Conservation (phyloP, 148 eudicot genomes). For the Nepenthes mirabilis region DNA sequence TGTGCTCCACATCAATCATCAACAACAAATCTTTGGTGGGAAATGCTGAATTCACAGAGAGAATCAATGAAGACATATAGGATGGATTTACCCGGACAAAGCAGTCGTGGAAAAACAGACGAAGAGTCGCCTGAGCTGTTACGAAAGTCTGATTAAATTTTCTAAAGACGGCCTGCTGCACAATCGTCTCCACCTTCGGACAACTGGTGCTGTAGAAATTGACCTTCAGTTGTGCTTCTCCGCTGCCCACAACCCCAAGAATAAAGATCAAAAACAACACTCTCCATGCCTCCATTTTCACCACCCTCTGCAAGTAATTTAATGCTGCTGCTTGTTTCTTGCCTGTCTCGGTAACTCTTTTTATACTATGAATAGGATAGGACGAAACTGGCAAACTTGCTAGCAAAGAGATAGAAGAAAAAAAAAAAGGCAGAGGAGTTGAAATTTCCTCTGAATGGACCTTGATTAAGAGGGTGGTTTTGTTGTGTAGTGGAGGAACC, state of each 20-base stretch:
- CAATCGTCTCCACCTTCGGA: constrained; percentile 42
- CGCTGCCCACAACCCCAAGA: not conserved
- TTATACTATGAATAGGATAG: no score
- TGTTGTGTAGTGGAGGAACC: no score
- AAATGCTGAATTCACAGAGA: not conserved
- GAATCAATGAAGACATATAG: not conserved
- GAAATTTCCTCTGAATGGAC: no score
- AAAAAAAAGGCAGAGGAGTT: no score
- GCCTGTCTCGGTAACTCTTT: no score
- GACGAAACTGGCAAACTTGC: no score
- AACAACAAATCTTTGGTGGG: not conserved
- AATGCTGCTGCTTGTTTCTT: no score
- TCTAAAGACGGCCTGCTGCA: constrained; percentile 25
- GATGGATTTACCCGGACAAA: constrained; percentile 32
- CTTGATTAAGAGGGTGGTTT: no score
- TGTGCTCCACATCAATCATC: no score
- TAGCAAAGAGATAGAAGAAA: no score
- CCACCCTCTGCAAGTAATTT: no score
- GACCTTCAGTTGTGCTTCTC: not conserved
- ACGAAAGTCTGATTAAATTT: constrained; percentile 33
- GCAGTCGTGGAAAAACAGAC: constrained; percentile 69
- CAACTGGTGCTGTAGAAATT: constrained; percentile 41
- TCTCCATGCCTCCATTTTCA: not conserved
- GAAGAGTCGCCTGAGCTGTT: constrained; percentile 58
- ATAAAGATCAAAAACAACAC: not conserved